phyloP scores from a whole-genome alignment of 345 rosid species.

The Iberis pinnata region DNA sequence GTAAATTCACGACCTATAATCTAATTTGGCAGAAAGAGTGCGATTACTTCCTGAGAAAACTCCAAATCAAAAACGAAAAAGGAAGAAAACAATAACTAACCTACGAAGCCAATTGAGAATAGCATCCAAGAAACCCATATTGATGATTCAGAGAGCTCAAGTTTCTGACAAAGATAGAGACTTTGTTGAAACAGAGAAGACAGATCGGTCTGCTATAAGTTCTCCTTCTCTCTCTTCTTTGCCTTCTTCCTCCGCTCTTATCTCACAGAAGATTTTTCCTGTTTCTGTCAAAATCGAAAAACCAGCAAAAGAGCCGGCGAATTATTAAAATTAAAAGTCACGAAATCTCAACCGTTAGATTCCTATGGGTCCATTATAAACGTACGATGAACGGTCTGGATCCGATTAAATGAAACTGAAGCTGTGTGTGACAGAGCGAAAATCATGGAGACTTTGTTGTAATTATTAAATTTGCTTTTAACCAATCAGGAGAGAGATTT shows the following conservation, averaged over 20 bases:
- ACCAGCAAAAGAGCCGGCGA: slow-evolving; percentile 23
- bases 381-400: slow-evolving; percentile 12
- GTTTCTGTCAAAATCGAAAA: no score
- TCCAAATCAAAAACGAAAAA: not conserved
- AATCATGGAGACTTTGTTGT: slow-evolving; percentile 19
- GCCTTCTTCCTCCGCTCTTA: slow-evolving; percentile 20
- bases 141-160: slow-evolving; percentile 16
- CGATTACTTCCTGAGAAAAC: not conserved
- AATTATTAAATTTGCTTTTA: slow-evolving; percentile 3
- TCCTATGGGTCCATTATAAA: not conserved
- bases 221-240: slow-evolving; percentile 17
- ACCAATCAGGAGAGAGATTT: slow-evolving; percentile 32
- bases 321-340: slow-evolving; percentile 12
- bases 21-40: not conserved
- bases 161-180: slow-evolving; percentile 27
- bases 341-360: slow-evolving; percentile 21
- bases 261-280: slow-evolving; percentile 23
- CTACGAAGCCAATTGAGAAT: slow-evolving; percentile 80
- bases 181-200: slow-evolving; percentile 10
- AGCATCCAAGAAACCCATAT: slow-evolving; percentile 66
- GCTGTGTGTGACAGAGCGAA: slow-evolving; percentile 27
- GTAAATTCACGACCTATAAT: not conserved
- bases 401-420: slow-evolving; percentile 8
- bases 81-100: slow-evolving; percentile 13
- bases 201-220: slow-evolving; percentile 25